Conservation (phyloP, 2,329 filamentous ascomycete species). For the Geosmithia putterillii region DNA sequence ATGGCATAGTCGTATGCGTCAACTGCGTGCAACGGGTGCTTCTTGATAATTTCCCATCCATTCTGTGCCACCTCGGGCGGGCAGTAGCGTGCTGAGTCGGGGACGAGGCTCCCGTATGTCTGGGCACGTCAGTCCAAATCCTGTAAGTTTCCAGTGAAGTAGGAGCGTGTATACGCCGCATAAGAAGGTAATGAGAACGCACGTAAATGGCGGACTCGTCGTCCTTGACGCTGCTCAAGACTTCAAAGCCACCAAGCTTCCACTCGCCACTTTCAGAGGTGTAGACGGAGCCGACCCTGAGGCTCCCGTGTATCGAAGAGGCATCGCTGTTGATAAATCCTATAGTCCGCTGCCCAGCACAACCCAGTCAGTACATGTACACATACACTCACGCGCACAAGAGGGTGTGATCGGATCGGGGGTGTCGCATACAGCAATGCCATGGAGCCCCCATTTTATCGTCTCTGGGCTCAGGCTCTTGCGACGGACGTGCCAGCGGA, state of each 20-base stretch:
- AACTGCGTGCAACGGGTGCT: slow-evolving; percentile 65
- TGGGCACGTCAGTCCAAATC: slow-evolving; percentile 23
- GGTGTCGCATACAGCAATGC: slow-evolving; percentile 52
- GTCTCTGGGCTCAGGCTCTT: slow-evolving; percentile 85
- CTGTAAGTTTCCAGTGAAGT: too few species aligned
- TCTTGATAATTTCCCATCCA: slow-evolving; percentile 88
- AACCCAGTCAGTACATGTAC: background rate
- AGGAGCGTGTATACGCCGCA: too few species aligned
- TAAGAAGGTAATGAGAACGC: too few species aligned
- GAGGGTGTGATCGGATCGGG: background rate
- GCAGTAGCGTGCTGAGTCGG: slow-evolving; percentile 73
- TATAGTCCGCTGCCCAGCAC: slow-evolving; percentile 57
- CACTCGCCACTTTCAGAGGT: slow-evolving; percentile 95
- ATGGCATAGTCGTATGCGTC: slow-evolving; percentile 83
- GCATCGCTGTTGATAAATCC: slow-evolving; percentile 96
- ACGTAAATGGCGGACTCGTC: slow-evolving; percentile 89
- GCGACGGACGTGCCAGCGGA: slow-evolving; percentile 82
- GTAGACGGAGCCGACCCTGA: slow-evolving; percentile 79
- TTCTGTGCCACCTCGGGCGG: slow-evolving; percentile 75
- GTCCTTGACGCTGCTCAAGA: slow-evolving; percentile 89
- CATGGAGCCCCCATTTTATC: slow-evolving; percentile 90
- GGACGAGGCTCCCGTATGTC: slow-evolving; percentile 78
- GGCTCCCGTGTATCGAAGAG: slow-evolving; percentile 76
- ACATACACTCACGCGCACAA: background rate
- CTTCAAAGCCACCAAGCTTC: slow-evolving; percentile 90